These are phyloP conservation scores for Petrea volubilis DNA, from an alignment of 257 asterid genomes.

Conservation along the genomic window DNA sequence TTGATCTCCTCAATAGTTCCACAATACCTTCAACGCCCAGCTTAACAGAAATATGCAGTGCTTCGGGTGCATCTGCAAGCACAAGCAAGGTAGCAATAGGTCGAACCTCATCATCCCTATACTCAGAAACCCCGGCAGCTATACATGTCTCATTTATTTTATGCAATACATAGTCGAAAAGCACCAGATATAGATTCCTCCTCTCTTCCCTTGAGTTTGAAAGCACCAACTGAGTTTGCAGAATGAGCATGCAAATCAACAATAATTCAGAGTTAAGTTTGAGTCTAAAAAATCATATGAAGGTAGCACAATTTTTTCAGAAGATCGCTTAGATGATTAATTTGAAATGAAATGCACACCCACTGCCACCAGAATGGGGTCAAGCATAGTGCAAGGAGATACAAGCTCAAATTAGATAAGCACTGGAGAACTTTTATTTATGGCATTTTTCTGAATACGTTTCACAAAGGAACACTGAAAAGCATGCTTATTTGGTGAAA, in stretches of 20 bases:
- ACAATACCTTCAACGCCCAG: slow-evolving; percentile 92
- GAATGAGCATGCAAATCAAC: slow-evolving; percentile 26
- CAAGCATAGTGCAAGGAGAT: slow-evolving; percentile 12
- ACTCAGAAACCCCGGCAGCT: slow-evolving; percentile 84
- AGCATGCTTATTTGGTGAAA: slow-evolving; percentile 1
- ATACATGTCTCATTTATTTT: slow-evolving; percentile 83
- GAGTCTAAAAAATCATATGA: slow-evolving; percentile 12
- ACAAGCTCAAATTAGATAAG: background rate
- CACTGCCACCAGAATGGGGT: background rate
- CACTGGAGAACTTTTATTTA: background rate
- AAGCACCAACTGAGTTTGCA: slow-evolving; percentile 72
- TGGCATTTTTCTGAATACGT: background rate
- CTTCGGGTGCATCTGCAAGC: slow-evolving; percentile 98
- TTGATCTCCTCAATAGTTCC: slow-evolving; percentile 83
- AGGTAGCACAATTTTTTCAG: background rate
- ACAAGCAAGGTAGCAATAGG: slow-evolving; percentile 93
- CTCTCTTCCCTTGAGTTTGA: slow-evolving; percentile 93
- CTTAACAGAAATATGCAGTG: slow-evolving; percentile 85
- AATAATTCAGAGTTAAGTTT: slow-evolving; percentile 11
- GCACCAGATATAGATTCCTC: slow-evolving; percentile 89
- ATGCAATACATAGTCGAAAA: slow-evolving; percentile 87
- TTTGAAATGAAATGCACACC: background rate
- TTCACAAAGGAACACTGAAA: background rate
- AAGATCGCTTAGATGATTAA: background rate
- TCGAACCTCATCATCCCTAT: slow-evolving; percentile 88